Evolutionary conservation across 176 grass and related monocot genomes (phyloP), one percentile per base, ranked within the genome.

Genomic region (Panicum miliaceum): DNA sequence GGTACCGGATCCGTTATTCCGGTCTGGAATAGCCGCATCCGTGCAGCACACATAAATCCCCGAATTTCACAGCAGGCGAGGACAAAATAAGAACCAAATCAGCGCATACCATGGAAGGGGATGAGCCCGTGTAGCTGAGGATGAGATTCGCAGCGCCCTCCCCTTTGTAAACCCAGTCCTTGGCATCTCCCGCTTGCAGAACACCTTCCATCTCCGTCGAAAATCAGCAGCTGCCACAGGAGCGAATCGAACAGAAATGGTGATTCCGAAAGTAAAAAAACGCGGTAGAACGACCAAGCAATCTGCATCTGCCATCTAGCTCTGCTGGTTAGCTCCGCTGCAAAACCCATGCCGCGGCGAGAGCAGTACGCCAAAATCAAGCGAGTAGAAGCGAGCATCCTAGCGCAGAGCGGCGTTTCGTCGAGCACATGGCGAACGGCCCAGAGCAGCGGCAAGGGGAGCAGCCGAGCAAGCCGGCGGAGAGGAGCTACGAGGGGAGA

Each of bases 111-210:
- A 98, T 81, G 41, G 84, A 66, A 22, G 91, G 88, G 16, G 82
- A 93, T 34, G 86, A 87, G 63, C 93, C 96, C 6, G 73, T 63
- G 85, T 96, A 96, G 80, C 85, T 77, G 32, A 96, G 93, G 76
- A 98, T 93, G 58, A 98, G 80, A 84, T 99, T 99, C 19, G 93
- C 89, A n/a, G 89, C 89, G 29, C 96, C 93, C 68, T 99, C 96
- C 71, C 96, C 93, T 80, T 92, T 99, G 91, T 99, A 99, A 48
- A 87, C 86, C 96, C 93, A 99, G 74, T 99, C 85, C 23, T 84
- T 78, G 5, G 87, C 91, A 23, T 95, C 91, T 4, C 43, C 65
- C 4, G 76, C 85, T 32, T 73, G 77, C 66, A 99, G 51, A 70
- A 92, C 60, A 42, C 74, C 87, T 15, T 83, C 83, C 89, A 93